Evolutionary conservation across 1,284 basidiomycete species (phyloP), one percentile per base, ranked within the genome.

Genomic region (Cystobasidium pallidum): DNA sequence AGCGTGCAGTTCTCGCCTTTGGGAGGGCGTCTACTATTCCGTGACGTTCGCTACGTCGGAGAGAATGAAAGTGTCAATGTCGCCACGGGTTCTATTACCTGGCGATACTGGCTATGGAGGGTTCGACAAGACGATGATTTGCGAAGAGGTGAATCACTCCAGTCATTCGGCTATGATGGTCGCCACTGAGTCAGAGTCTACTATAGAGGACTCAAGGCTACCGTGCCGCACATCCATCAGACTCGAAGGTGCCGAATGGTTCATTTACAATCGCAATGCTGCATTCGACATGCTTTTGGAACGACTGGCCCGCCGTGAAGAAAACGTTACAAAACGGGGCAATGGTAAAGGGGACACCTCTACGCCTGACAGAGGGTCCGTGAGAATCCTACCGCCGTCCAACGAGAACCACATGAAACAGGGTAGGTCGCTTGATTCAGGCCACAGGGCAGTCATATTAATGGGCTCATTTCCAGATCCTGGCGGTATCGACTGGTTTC

Each of bases 91-190:
- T 88, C 92, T 78, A 81, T 96, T 62, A 89, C 89, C 75, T 96
- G 93, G 91, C 85, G 91, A 74, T 96, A 94, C 80, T 97, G 94
- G 94, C 86, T 92, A 67, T 87, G 91, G 76, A 72, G 85, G 79
- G 78, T 91, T 85, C 83, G 85, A 70, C 84, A 86, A 54, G 83
- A 85, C 28, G 84, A 84, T 49, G 83, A 80, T 72, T 83, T 83
- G 61, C 65, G 41, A 2, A 34, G 63, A 43, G 72, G 75, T 75
- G 11, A 2, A 66, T 32, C 28, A 3, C 30, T 32, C 26, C 26
- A 41, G 11, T 21, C 32, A 13, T 43, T 3, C 19, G 19, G 1
- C 2, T 17, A n/a, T n/a, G 15, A 43, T 15, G 21, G 21, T 41
- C 11, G 24, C 24, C 54, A 13, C 21, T 26, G 2, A 0, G 0